These are phyloP conservation scores for Lentinus polychrous DNA, from an alignment of 1,284 basidiomycete genomes.

Conservation along the genomic window DNA sequence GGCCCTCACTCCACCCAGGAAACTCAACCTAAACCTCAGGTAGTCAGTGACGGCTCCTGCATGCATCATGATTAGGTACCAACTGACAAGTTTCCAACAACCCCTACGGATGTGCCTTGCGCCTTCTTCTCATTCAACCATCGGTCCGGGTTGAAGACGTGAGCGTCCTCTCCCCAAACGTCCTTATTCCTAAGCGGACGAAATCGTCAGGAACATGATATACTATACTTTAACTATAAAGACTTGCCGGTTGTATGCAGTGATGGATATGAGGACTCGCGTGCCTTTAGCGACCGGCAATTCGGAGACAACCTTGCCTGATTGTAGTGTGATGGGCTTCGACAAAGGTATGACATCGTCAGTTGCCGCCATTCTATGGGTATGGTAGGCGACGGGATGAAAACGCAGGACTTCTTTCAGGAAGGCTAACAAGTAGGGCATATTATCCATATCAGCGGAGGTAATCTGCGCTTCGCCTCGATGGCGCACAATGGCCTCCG, in stretches of 20 bases:
- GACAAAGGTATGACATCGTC: conserved; percentile 26
- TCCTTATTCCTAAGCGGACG: conserved; percentile 15
- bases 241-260: conserved; percentile 27
- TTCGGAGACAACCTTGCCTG: conserved; percentile 23
- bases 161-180: conserved; percentile 22
- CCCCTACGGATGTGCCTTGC: conserved; percentile 26
- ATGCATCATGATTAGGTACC: neutral
- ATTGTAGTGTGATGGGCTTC: conserved; percentile 15
- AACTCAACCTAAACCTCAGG: conserved; percentile 4
- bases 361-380: conserved; percentile 15
- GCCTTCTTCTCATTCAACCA: conserved; percentile 15
- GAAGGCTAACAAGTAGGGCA: conserved; percentile 43
- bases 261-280: conserved; percentile 26
- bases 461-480: conserved; percentile 35
- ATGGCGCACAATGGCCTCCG: conserved; percentile 28
- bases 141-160: conserved; percentile 21
- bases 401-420: conserved; percentile 33
- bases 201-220: neutral
- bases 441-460: conserved; percentile 36
- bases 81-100: conserved; percentile 32
- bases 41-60: neutral
- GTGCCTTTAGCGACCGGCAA: conserved; percentile 27
- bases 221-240: neutral
- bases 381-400: conserved; percentile 18
- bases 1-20: conserved; percentile 21